A percentile compares a stretch with the other conserved stretches of the same genome.
Conservation (phyloP, 257 asterid genomes). For the Nicotiana otophora region DNA sequence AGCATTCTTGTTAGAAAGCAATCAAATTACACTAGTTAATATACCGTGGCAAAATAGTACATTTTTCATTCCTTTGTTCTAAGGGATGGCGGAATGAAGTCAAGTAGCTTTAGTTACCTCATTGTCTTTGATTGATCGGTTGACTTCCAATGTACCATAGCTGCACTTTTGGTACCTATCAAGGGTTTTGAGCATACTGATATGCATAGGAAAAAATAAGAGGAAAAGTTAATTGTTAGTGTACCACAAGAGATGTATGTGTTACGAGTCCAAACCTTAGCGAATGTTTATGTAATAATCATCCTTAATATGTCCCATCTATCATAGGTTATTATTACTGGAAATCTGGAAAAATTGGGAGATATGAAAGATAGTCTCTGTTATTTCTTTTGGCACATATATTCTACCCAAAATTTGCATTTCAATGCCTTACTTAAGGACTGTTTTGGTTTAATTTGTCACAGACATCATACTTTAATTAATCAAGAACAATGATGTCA, state of each 20-base stretch:
- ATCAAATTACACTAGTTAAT: neutral
- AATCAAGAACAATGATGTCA: neutral
- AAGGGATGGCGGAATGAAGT: neutral
- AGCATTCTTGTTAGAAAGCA: neutral
- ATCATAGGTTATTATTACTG: too few species aligned
- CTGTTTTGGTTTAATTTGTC: too few species aligned
- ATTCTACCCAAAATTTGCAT: too few species aligned
- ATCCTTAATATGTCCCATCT: too few species aligned
- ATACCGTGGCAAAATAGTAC: neutral
- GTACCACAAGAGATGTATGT: too few species aligned
- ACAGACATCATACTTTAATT: neutral
- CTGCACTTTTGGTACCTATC: slow-evolving; percentile 94
- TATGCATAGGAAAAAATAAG: neutral
- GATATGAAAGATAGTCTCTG: too few species aligned
- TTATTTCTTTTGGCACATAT: too few species aligned
- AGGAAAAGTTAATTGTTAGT: neutral
- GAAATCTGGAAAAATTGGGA: too few species aligned
- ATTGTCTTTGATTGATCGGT: slow-evolving; percentile 49
- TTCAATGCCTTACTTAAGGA: too few species aligned
- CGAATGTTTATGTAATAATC: too few species aligned
- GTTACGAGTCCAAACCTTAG: too few species aligned
- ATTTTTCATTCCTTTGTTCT: neutral
- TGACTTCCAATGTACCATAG: slow-evolving; percentile 71
- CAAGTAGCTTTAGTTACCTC: slow-evolving; percentile 40
- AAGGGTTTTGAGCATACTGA: slow-evolving; percentile 86